These are phyloP conservation scores for Lactifluus rugatus DNA, from an alignment of 768 basidiomycete species.

Conservation along the genomic window DNA sequence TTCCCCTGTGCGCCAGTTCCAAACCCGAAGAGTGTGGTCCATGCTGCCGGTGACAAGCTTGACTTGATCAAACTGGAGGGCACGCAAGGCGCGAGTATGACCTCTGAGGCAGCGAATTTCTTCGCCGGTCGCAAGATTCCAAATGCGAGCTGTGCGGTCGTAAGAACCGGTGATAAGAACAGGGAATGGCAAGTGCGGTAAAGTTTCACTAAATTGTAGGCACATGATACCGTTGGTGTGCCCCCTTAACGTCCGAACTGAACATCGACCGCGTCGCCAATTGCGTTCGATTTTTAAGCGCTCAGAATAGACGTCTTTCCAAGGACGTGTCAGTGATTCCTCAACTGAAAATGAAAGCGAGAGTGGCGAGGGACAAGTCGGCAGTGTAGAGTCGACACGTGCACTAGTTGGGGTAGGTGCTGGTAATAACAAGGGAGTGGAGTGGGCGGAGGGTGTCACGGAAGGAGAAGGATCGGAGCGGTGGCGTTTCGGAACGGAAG, in stretches of 20 bases:
- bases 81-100: slow-evolving; percentile 84
- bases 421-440: background rate
- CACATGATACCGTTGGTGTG: slow-evolving; percentile 98
- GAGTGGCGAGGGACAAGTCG: slow-evolving; percentile 10
- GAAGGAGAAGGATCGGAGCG: slow-evolving; percentile 5
- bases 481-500: slow-evolving; percentile 14
- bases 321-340: slow-evolving; percentile 64
- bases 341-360: slow-evolving; percentile 6
- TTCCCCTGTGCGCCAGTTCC: slow-evolving; percentile 89
- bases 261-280: slow-evolving; percentile 90
- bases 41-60: slow-evolving; percentile 95
- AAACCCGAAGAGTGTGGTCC: slow-evolving; percentile 92
- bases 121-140: slow-evolving; percentile 90
- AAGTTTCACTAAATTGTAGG: slow-evolving; percentile 83
- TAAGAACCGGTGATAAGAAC: slow-evolving; percentile 97
- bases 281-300: slow-evolving; percentile 94
- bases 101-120: slow-evolving; percentile 79
- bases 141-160: slow-evolving; percentile 87
- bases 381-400: background rate
- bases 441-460: background rate
- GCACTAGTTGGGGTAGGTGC: slow-evolving; percentile 2
- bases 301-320: slow-evolving; percentile 98
- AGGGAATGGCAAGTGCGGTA: slow-evolving; percentile 77
- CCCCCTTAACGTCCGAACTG: slow-evolving; percentile 75
- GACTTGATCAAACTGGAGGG: slow-evolving; percentile 90